Conservation (phyloP, 2,329 filamentous ascomycete genomes). For the Tolypocladium ovalisporum region DNA sequence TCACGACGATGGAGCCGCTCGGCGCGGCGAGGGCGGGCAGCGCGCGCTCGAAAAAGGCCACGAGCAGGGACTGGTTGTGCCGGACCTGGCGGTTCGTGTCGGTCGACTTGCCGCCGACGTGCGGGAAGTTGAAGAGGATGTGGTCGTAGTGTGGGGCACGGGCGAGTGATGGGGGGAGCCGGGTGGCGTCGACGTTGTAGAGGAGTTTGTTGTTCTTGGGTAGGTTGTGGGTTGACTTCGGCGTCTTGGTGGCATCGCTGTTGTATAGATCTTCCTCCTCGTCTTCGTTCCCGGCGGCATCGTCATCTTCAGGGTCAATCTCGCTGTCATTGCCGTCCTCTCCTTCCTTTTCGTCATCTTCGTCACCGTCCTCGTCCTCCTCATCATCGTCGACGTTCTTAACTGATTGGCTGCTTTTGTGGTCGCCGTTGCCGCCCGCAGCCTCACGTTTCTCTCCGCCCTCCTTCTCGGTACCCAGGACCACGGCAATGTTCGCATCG, state of each 20-base stretch:
- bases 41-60: conserved; percentile 53
- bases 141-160: conserved; percentile 50
- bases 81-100: conserved; percentile 93
- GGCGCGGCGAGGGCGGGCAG: conserved; percentile 23
- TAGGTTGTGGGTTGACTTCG: conserved; percentile 3
- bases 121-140: conserved; percentile 94
- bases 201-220: conserved; percentile 16
- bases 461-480: conserved; percentile 28
- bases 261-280: conserved; percentile 2
- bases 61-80: conserved; percentile 73
- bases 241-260: conserved; percentile 3
- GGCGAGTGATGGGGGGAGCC: conserved; percentile 36
- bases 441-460: background rate
- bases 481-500: conserved; percentile 41
- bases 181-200: conserved; percentile 55
- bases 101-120: conserved; percentile 83
- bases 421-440: conserved; percentile 1
- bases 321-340: conserved; percentile 6
- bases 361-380: conserved; percentile 3
- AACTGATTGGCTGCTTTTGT: conserved; percentile 2
- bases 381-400: conserved; percentile 6
- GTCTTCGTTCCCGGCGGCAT: background rate
- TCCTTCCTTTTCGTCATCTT: background rate
- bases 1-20: conserved; percentile 61
- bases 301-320: conserved; percentile 3